Percentiles rank a stretch among this genome's conserved stretches.
phyloP scores from a whole-genome alignment of 2,329 filamentous ascomycete species.

The Aspergillus pseudotamarii region DNA sequence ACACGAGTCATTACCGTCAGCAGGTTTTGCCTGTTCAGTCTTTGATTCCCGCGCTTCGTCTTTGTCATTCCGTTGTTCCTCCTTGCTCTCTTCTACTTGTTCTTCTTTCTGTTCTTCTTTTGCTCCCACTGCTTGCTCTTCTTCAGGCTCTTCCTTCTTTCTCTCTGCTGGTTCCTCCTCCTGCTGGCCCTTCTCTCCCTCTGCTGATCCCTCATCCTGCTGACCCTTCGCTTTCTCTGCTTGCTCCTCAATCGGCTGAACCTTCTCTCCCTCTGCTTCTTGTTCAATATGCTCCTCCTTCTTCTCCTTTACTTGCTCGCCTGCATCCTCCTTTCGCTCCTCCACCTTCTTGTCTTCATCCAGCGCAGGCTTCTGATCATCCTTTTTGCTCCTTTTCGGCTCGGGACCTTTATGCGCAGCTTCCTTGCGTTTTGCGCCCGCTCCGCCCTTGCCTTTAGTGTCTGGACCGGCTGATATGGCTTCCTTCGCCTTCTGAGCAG shows the following conservation, averaged over 20 bases:
- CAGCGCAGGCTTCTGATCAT: constrained; percentile 16
- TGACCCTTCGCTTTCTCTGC: constrained; percentile 20
- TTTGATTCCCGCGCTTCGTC: neutral
- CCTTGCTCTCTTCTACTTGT: neutral
- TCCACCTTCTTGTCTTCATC: constrained; percentile 14
- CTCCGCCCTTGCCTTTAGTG: constrained; percentile 27
- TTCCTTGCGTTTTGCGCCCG: constrained; percentile 46
- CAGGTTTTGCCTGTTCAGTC: constrained; percentile 7
- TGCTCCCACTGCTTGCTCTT: constrained; percentile 9
- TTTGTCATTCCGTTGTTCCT: constrained; percentile 15
- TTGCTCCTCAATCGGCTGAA: neutral
- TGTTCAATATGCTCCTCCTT: neutral
- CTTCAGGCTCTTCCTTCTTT: neutral
- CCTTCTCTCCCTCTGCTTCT: constrained; percentile 8
- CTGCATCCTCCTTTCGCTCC: constrained; percentile 7
- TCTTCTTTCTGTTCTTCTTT: constrained; percentile 13
- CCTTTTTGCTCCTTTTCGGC: constrained; percentile 45
- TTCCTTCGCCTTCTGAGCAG: constrained; percentile 48
- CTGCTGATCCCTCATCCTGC: no score
- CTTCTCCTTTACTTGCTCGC: constrained; percentile 13
- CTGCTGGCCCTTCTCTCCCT: constrained; percentile 16
- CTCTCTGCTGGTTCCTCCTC: constrained; percentile 5
- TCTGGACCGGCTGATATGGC: constrained; percentile 39
- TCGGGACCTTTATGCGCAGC: constrained; percentile 26
- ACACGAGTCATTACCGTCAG: neutral